Percentiles rank a stretch among this genome's conserved stretches.
Evolutionary conservation across 73 alveolate genomes (phyloP).

Genomic region (Paramecium pentaurelia): DNA sequence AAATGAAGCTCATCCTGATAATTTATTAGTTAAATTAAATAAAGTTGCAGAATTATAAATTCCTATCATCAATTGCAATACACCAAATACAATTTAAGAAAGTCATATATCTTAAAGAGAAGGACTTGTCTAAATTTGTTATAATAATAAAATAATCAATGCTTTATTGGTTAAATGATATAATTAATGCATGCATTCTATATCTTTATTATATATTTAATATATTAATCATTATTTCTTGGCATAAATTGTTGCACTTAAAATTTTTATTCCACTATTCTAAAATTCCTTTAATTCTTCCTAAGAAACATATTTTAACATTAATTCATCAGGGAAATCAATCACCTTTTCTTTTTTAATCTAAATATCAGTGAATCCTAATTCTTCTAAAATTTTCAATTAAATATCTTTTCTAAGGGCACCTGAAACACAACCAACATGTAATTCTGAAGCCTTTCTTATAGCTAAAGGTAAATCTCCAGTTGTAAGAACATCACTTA

Average conservation of each 20-base stretch:
- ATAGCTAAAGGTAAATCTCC: slow-evolving; percentile 78
- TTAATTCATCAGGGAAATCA: slow-evolving; percentile 19
- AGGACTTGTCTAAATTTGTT: neutral
- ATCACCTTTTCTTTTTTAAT: slow-evolving; percentile 46
- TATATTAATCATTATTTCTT: neutral
- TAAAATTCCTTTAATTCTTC: neutral
- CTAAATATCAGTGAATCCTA: slow-evolving; percentile 39
- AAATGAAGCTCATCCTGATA: neutral
- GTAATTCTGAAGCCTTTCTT: slow-evolving; percentile 70
- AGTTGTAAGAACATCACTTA: slow-evolving; percentile 79
- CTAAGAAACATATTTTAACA: neutral
- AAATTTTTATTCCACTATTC: neutral
- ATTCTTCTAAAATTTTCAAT: slow-evolving; percentile 56
- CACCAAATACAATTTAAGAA: neutral
- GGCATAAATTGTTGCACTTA: slow-evolving; percentile 8
- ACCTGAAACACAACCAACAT: slow-evolving; percentile 86
- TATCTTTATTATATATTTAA: neutral
- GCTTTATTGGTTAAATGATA: neutral
- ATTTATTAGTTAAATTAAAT: neutral
- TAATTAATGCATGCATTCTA: neutral
- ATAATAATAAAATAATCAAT: neutral
- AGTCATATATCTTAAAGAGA: neutral
- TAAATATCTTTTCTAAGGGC: slow-evolving; percentile 78
- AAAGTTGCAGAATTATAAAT: neutral
- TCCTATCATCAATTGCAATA: neutral